These are phyloP conservation scores for Fraxinus sp. DNA, from an alignment of 305 asterid species.

Conservation along the genomic window DNA sequence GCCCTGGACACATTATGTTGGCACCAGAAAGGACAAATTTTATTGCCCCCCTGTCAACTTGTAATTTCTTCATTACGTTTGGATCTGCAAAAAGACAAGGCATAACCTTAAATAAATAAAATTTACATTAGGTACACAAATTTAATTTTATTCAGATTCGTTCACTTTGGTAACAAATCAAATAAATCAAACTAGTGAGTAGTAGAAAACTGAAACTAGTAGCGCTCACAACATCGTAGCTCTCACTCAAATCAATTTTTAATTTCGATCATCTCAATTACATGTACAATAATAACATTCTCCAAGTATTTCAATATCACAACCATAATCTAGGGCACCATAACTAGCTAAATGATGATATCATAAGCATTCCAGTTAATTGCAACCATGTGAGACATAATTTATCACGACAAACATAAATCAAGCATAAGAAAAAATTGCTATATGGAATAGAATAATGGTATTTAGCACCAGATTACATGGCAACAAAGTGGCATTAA, in stretches of 20 bases:
- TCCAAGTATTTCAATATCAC: background rate
- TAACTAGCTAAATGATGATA: background rate
- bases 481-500: background rate
- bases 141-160: background rate
- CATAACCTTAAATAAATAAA: background rate
- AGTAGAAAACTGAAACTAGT: background rate
- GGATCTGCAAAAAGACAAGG: slow-evolving; percentile 64
- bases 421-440: background rate
- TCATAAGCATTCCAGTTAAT: background rate
- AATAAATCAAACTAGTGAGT: background rate
- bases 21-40: slow-evolving; percentile 96
- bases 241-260: background rate
- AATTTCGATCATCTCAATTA: background rate
- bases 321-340: background rate
- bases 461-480: background rate
- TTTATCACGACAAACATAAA: background rate
- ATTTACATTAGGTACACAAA: background rate
- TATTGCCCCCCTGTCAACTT: slow-evolving; percentile 97
- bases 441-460: background rate
- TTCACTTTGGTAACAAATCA: background rate
- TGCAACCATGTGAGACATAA: background rate
- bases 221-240: background rate
- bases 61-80: slow-evolving; percentile 85
- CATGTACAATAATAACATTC: background rate
- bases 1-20: slow-evolving; percentile 99